These are phyloP conservation scores for Mortierella polycephala DNA, from an alignment of 371 early-diverging fungal genomes.

Conservation along the genomic window DNA sequence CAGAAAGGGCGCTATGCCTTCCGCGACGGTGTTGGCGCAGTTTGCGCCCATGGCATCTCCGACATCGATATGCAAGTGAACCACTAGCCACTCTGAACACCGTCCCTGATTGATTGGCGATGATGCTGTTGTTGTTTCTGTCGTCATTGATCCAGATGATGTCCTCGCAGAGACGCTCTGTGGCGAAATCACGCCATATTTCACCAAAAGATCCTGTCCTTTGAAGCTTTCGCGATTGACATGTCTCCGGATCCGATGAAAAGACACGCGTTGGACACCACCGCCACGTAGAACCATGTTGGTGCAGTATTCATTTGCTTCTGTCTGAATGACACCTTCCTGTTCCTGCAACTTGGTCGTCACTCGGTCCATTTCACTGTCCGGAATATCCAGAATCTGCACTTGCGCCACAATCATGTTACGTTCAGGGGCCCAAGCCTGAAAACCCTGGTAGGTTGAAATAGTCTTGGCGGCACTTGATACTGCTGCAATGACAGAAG, in stretches of 20 bases:
- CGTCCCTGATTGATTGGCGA: slow-evolving; percentile 8
- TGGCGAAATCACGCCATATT: slow-evolving; percentile 34
- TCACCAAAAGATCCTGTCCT: slow-evolving; percentile 44
- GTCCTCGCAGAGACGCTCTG: slow-evolving; percentile 20
- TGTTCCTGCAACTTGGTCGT: slow-evolving; percentile 47
- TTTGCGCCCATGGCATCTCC: slow-evolving; percentile 83
- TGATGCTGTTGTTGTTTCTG: background rate
- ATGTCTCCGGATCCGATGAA: slow-evolving; percentile 56
- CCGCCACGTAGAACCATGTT: slow-evolving; percentile 74
- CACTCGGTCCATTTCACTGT: slow-evolving; percentile 50
- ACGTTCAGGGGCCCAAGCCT: slow-evolving; percentile 61
- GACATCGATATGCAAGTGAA: slow-evolving; percentile 75
- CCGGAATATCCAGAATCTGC: slow-evolving; percentile 63
- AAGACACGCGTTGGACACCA: slow-evolving; percentile 65
- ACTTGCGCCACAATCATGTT: slow-evolving; percentile 75
- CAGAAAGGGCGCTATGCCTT: slow-evolving; percentile 65
- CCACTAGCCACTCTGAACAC: slow-evolving; percentile 66
- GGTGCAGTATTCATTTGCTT: slow-evolving; percentile 68
- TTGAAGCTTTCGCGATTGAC: slow-evolving; percentile 20
- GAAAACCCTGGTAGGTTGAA: slow-evolving; percentile 59
- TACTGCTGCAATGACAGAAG: slow-evolving; percentile 77
- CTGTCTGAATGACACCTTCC: slow-evolving; percentile 47
- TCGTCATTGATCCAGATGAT: background rate
- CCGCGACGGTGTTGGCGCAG: slow-evolving; percentile 71
- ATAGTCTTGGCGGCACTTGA: slow-evolving; percentile 78